phyloP scores from a whole-genome alignment of 2,329 filamentous ascomycete species.

The Aureobasidium mangrovei region DNA sequence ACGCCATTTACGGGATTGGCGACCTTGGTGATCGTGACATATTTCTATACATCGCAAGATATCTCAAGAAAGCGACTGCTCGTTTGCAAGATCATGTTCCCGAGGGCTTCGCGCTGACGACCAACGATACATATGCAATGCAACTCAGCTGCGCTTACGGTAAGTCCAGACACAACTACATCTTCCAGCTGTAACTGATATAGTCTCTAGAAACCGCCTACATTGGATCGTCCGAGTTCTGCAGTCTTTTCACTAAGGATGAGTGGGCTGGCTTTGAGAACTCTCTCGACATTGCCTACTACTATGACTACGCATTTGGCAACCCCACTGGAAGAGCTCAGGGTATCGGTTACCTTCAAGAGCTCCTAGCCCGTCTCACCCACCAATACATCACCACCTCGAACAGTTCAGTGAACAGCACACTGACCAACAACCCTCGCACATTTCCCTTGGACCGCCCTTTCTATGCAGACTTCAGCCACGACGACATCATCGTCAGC shows the following conservation, averaged over 20 bases:
- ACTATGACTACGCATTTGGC: slow-evolving; percentile 36
- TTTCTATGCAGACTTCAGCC: slow-evolving; percentile 46
- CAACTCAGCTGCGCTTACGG: slow-evolving; percentile 46
- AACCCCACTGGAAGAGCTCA: slow-evolving; percentile 45
- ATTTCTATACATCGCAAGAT: slow-evolving; percentile 38
- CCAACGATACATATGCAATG: slow-evolving; percentile 42
- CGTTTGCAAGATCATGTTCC: slow-evolving; percentile 42
- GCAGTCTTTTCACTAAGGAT: slow-evolving; percentile 44
- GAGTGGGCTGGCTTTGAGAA: slow-evolving; percentile 49
- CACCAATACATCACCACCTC: slow-evolving; percentile 39
- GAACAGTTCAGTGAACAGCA: slow-evolving; percentile 45
- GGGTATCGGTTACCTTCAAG: slow-evolving; percentile 45
- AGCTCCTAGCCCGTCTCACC: slow-evolving; percentile 42
- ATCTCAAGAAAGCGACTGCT: slow-evolving; percentile 37
- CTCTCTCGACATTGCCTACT: slow-evolving; percentile 45
- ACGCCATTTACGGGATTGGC: slow-evolving; percentile 28
- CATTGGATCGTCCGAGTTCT: slow-evolving; percentile 44
- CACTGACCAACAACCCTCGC: slow-evolving; percentile 36
- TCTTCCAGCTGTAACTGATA: background rate
- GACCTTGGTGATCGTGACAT: slow-evolving; percentile 36
- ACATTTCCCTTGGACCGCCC: slow-evolving; percentile 41
- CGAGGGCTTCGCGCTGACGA: slow-evolving; percentile 39
- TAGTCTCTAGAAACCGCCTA: slow-evolving; percentile 33
- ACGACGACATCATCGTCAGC: slow-evolving; percentile 46
- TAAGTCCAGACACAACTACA: background rate